Base-by-base conservation (phyloP, 2,329 filamentous ascomycete genomes). In the Xylaria sp. region DNA sequence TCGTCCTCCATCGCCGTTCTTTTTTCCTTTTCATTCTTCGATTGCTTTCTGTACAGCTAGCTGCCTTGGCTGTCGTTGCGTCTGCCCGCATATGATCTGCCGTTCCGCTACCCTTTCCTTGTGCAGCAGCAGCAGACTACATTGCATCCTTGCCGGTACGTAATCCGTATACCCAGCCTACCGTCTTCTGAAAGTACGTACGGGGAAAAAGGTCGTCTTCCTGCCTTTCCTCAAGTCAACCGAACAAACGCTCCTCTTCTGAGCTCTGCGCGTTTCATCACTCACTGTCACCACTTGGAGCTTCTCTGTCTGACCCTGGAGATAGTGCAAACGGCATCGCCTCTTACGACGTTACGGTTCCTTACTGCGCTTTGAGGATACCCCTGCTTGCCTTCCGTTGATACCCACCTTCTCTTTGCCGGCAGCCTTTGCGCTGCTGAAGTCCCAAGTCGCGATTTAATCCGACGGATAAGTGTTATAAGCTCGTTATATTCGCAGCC, bases 401-500 rank as follows among this genome's bases (percentile, higher is more conserved):
- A 35, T 59, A 59, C 23, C 8, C 16, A 35, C 35, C 37, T 13
- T 30, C 18, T 35, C 11, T 35, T 11, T 44, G 46, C 46, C 47
- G 19, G n/a, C 46, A 52, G 55, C 51, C 48, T 55, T 57, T 51
- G 46, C 42, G 39, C 35, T 61, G 61, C 54, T 55, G 37, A 58
- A 59, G 64, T 13, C 65, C 37, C 62, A 63, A 63, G 67, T 63
- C 23, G 23, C 23, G 23, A 72, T 71, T 66, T 69, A 58, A 69
- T 70, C 60, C 56, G 16, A 55, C 23, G 35, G 35, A 46, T 9
- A 46, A 30, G 4, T 30, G 23, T 30, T 30, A 37, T 10, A 46
- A 18, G 18, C 13, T 47, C 37, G 52, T 54, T 63, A 68, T 59
- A 57, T 82, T 81, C 77, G 81, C 76, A 73, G 77, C 75, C 63